A percentile compares a stretch with the other conserved stretches of the same genome.
These are phyloP conservation scores for Ceratocystis destructans DNA, from an alignment of 2,329 filamentous ascomycete species.

Conservation along the genomic window DNA sequence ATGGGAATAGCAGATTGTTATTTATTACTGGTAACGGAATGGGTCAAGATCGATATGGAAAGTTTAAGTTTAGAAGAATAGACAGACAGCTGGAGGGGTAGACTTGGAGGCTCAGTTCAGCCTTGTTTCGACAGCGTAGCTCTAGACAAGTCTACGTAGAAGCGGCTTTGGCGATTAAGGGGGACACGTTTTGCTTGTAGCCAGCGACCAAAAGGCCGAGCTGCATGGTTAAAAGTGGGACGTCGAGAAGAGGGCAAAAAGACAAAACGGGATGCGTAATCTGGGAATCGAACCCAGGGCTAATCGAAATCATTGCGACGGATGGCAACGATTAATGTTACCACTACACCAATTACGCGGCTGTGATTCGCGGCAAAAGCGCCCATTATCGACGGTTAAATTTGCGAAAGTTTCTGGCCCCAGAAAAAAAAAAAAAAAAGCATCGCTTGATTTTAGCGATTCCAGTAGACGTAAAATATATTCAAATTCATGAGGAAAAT, in stretches of 20 bases:
- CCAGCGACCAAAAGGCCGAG: neutral
- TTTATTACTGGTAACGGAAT: neutral
- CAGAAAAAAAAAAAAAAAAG: neutral
- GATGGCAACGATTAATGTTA: constrained; percentile 5
- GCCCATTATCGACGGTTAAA: neutral
- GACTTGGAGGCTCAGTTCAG: neutral
- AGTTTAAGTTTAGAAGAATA: neutral
- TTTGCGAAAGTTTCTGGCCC: neutral
- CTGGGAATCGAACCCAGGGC: constrained; percentile 3
- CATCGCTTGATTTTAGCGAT: too few species aligned
- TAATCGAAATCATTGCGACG: neutral
- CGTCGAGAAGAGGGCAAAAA: neutral
- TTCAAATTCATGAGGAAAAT: too few species aligned
- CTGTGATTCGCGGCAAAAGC: neutral
- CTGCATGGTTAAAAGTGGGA: neutral
- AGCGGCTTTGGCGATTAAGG: neutral
- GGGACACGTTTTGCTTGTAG: constrained; percentile 7
- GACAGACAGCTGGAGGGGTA: constrained; percentile 2
- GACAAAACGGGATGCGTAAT: neutral
- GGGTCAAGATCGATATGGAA: neutral
- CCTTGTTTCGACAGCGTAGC: neutral
- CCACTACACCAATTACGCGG: constrained; percentile 1
- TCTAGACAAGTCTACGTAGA: neutral
- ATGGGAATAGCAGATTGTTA: neutral
- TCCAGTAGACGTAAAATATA: too few species aligned